phyloP scores from a whole-genome alignment of 164 flowering plant genomes.

The Vitis labrusca region DNA sequence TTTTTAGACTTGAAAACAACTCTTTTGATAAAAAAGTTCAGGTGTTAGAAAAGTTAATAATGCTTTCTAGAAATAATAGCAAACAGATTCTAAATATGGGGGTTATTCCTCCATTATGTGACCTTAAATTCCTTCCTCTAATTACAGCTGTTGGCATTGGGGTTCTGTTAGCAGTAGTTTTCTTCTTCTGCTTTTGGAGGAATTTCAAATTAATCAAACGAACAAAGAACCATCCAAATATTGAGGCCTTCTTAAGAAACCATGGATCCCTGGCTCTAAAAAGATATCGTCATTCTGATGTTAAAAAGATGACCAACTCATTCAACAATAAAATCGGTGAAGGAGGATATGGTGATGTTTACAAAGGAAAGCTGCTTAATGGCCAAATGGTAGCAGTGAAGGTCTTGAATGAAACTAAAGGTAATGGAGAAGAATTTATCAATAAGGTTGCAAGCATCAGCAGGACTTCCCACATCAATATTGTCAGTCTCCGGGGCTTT shows the following conservation, averaged over 20 bases:
- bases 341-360: slow-evolving; percentile 53
- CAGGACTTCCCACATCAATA: slow-evolving; percentile 37
- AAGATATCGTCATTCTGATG: slow-evolving; percentile 30
- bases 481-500: slow-evolving; percentile 36
- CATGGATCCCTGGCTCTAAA: slow-evolving; percentile 20
- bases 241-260: slow-evolving; percentile 23
- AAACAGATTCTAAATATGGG: too few relatives aligned
- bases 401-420: slow-evolving; percentile 26
- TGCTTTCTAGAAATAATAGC: too few relatives aligned
- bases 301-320: slow-evolving; percentile 37
- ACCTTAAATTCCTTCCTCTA: too few relatives aligned
- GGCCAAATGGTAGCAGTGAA: slow-evolving; percentile 46
- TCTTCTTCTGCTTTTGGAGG: neutral
- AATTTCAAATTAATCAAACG: neutral
- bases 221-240: too few relatives aligned
- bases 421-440: slow-evolving; percentile 31
- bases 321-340: slow-evolving; percentile 39
- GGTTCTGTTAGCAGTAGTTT: neutral
- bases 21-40: too few relatives aligned
- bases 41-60: too few relatives aligned
- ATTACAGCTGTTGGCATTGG: neutral
- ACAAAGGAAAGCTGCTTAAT: slow-evolving; percentile 36
- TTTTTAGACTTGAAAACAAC: too few relatives aligned
- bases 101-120: too few relatives aligned
- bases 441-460: slow-evolving; percentile 38